Base-by-base conservation (phyloP, 163 green algal species). In the Scenedesmus sp. region DNA sequence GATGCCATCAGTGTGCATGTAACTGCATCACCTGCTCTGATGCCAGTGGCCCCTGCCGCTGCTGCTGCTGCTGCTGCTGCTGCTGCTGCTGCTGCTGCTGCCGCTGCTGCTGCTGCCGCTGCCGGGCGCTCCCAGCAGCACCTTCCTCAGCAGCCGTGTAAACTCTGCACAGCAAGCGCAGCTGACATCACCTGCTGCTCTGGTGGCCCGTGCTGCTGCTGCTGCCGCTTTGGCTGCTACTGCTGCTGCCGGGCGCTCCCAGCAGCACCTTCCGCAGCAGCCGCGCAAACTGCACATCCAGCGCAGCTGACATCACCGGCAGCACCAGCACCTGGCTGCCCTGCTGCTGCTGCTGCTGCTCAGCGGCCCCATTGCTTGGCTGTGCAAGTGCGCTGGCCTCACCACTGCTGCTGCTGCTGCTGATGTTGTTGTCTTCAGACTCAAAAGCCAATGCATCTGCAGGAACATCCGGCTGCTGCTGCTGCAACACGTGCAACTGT, bases 201-300 rank as follows among this genome's bases (percentile, higher is more conserved):
- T 12, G 7, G 74, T 83, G 7, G 74, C 74, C 26, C n/a, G 7
- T 83, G 74, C 74, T 13, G 74, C 74, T 83, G 74, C 74, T 83
- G 74, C 26, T 83, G n/a, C 74, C 13, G 74, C 79, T 83, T 13
- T 20, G 23, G 81, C 81, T 86, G 77, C 77, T 85, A 2, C n/a
- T 83, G 79, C 79, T 86, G 82, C 82, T 66, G 46, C 23, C 23
- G 16, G 13, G 8, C 18, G n/a, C 66, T 0, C 60, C 34, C n/a
- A 7, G 66, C 66, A 90, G 6, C 64, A 82, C 85, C 46, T 90
- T 62, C 46, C 85, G 20, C 64, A 90, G 85, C 85, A 90, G 23
- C 52, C 66, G 34, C 0, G 64, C 85, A 90, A 90, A 90, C 85
- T 90, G 85, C 18, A 90, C 64, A 83, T 90, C 85, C 26, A 90